These are phyloP conservation scores for Russula earlei DNA, from an alignment of 768 basidiomycete species.

Conservation along the genomic window DNA sequence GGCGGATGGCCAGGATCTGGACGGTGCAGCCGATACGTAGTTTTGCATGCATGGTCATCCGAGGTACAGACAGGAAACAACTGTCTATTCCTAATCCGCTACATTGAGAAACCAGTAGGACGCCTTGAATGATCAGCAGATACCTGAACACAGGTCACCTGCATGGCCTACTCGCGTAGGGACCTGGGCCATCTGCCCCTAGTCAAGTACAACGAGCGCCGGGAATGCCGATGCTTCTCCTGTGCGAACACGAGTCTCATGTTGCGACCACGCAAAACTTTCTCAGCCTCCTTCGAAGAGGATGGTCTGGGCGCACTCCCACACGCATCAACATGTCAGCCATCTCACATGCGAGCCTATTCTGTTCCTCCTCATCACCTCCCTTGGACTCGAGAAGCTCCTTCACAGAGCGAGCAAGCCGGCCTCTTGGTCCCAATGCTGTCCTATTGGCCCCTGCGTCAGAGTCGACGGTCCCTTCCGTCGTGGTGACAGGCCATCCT, in stretches of 20 bases:
- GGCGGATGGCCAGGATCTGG: conserved; percentile 9
- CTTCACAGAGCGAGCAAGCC: conserved; percentile 59
- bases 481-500: conserved; percentile 4
- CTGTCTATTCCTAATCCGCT: background rate
- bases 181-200: background rate
- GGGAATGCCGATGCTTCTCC: too few relatives aligned
- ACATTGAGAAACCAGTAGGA: background rate
- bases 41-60: background rate
- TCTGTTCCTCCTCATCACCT: conserved; percentile 38
- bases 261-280: conserved; percentile 34
- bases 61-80: background rate
- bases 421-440: conserved; percentile 45
- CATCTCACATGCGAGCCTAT: conserved; percentile 40
- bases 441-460: conserved; percentile 28
- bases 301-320: conserved; percentile 55
- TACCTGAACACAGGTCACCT: background rate
- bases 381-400: conserved; percentile 48
- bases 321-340: conserved; percentile 39
- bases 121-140: background rate
- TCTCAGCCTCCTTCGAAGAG: conserved; percentile 59
- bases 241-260: background rate
- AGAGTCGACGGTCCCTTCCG: background rate
- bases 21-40: conserved; percentile 1
- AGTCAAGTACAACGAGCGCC: background rate
- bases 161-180: background rate